phyloP scores from a whole-genome alignment of 768 basidiomycete genomes.

The Ramaria rubella region DNA sequence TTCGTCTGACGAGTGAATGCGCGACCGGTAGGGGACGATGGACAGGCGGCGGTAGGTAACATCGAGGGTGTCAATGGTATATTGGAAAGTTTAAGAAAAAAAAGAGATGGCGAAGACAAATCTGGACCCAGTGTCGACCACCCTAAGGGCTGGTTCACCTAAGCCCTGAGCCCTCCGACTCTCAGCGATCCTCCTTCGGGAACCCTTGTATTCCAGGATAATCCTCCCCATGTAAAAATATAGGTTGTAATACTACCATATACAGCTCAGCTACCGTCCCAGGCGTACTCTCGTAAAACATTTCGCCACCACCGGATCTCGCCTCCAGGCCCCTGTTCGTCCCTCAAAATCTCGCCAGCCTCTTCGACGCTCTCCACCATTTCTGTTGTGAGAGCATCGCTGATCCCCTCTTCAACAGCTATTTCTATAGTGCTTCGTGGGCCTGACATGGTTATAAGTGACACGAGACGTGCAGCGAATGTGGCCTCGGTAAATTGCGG shows the following conservation, averaged over 20 bases:
- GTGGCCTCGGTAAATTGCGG: conserved; percentile 63
- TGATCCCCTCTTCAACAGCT: conserved; percentile 62
- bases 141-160: conserved; percentile 54
- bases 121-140: conserved; percentile 29
- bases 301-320: conserved; percentile 74
- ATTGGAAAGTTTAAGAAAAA: conserved; percentile 57
- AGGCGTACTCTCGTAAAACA: conserved; percentile 57
- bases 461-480: conserved; percentile 61
- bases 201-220: background rate
- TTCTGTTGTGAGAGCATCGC: conserved; percentile 68
- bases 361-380: conserved; percentile 72
- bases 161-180: background rate
- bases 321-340: conserved; percentile 45
- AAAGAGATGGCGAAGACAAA: conserved; percentile 52
- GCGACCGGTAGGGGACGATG: conserved; percentile 41
- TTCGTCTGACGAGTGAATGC: background rate
- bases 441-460: conserved; percentile 44
- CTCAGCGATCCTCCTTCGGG: background rate
- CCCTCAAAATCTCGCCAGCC: conserved; percentile 66
- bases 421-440: conserved; percentile 49
- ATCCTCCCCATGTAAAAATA: background rate
- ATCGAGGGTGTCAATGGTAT: conserved; percentile 63
- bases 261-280: conserved; percentile 52
- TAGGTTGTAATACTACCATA: background rate
- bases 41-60: conserved; percentile 58